Conservation (phyloP, 2,329 filamentous ascomycete species). For the Aspergillus sergii region DNA sequence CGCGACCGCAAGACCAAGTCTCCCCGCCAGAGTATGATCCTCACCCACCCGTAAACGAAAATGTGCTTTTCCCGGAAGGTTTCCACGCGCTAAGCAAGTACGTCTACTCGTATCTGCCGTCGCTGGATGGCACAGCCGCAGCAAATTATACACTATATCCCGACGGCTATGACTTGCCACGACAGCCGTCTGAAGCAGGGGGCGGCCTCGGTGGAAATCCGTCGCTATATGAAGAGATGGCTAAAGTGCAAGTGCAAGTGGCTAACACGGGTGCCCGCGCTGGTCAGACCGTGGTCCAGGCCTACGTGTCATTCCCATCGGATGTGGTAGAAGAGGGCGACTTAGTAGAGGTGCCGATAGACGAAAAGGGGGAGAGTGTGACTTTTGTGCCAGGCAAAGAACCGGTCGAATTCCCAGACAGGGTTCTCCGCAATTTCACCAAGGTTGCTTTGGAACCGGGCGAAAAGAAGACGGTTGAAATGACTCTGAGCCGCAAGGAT, state of each 20-base stretch:
- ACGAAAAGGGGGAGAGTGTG: slow-evolving; percentile 3
- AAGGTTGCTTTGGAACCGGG: slow-evolving; percentile 64
- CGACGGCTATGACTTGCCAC: slow-evolving; percentile 55
- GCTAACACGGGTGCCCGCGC: slow-evolving; percentile 51
- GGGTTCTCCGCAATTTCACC: slow-evolving; percentile 69
- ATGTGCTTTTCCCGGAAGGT: slow-evolving; percentile 62
- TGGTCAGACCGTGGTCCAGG: slow-evolving; percentile 56
- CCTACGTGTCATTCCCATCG: slow-evolving; percentile 69
- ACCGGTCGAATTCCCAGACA: slow-evolving; percentile 65
- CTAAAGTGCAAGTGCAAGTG: slow-evolving; percentile 49
- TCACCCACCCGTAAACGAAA: slow-evolving; percentile 57
- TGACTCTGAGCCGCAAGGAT: slow-evolving; percentile 68
- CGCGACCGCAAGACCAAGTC: slow-evolving; percentile 43
- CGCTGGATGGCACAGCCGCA: slow-evolving; percentile 50
- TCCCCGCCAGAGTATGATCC: slow-evolving; percentile 59
- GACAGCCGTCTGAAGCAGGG: slow-evolving; percentile 63
- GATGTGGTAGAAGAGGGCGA: slow-evolving; percentile 30
- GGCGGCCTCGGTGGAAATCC: slow-evolving; percentile 60
- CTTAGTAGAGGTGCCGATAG: slow-evolving; percentile 12
- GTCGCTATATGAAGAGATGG: slow-evolving; percentile 53
- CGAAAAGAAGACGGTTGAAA: slow-evolving; percentile 55
- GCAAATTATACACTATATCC: slow-evolving; percentile 53
- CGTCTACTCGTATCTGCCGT: slow-evolving; percentile 71
- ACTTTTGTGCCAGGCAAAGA: slow-evolving; percentile 33
- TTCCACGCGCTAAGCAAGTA: slow-evolving; percentile 68